Conservation (phyloP, 495 filamentous ascomycete species). For the Penicillium roqueforti region DNA sequence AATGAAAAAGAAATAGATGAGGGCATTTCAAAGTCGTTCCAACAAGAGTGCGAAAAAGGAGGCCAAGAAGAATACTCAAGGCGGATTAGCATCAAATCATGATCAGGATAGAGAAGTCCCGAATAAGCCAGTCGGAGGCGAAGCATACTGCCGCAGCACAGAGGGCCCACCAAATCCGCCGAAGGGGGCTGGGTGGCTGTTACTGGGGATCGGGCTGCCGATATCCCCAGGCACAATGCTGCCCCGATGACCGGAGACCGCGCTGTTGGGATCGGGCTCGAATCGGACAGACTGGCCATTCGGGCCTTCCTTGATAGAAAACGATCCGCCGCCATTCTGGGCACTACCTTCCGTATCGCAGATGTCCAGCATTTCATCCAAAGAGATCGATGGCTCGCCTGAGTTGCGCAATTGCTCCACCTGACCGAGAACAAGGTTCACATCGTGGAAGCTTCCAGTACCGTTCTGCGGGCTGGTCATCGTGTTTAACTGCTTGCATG, state of each 20-base stretch:
- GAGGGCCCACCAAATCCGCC: conserved; percentile 37
- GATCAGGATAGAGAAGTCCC: conserved; percentile 13
- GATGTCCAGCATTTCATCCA: conserved; percentile 78
- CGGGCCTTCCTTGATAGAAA: conserved; percentile 56
- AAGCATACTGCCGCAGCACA: conserved; percentile 39
- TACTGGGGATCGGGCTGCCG: conserved; percentile 45
- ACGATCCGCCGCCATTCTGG: conserved; percentile 84
- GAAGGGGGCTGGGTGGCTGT: conserved; percentile 39
- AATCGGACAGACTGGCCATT: conserved; percentile 57
- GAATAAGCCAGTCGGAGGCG: conserved; percentile 39
- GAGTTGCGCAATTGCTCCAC: conserved; percentile 56
- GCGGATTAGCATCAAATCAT: conserved; percentile 3
- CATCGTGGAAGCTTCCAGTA: conserved; percentile 57
- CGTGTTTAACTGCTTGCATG: conserved; percentile 53
- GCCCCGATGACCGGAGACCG: conserved; percentile 36
- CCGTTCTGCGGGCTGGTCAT: conserved; percentile 32
- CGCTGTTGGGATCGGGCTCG: conserved; percentile 49
- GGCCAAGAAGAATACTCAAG: not conserved
- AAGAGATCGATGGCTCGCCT: conserved; percentile 54
- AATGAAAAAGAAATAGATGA: conserved; percentile 3
- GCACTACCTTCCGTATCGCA: conserved; percentile 86
- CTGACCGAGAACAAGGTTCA: conserved; percentile 60
- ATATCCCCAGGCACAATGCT: conserved; percentile 49
- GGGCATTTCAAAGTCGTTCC: conserved; percentile 21
- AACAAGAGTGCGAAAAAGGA: conserved; percentile 8